Percentiles rank a stretch among this genome's conserved stretches.
Evolutionary conservation across 2,329 filamentous ascomycete genomes (phyloP).

Genomic region (Stagonosporopsis rhizophila): DNA sequence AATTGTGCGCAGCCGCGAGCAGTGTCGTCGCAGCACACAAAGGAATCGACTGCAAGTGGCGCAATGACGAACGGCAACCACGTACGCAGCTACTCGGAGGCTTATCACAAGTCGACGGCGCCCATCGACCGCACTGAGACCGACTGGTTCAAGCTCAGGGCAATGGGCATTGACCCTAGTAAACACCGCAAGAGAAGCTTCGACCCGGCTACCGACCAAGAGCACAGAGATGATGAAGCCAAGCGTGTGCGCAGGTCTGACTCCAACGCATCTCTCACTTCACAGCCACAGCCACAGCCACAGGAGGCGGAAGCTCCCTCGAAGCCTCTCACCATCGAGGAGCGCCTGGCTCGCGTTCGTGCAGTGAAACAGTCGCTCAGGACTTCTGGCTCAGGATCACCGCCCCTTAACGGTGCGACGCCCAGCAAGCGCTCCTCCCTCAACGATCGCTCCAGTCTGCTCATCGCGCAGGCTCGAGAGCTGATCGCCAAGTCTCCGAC

Average conservation of each 20-base stretch:
- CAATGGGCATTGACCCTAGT: slow-evolving; percentile 54
- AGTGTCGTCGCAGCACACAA: slow-evolving; percentile 9
- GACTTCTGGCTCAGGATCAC: slow-evolving; percentile 19
- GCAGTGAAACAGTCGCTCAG: slow-evolving; percentile 28
- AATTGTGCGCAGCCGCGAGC: background rate
- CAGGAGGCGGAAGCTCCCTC: background rate
- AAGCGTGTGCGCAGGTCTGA: slow-evolving; percentile 33
- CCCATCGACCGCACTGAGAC: slow-evolving; percentile 55
- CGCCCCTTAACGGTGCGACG: slow-evolving; percentile 11
- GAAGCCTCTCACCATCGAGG: slow-evolving; percentile 24
- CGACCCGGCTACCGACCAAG: slow-evolving; percentile 35
- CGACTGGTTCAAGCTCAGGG: slow-evolving; percentile 60
- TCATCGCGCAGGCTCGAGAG: slow-evolving; percentile 31
- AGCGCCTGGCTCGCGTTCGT: slow-evolving; percentile 33
- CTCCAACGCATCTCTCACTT: slow-evolving; percentile 18
- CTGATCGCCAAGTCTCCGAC: slow-evolving; percentile 17
- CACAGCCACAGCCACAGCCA: slow-evolving; percentile 24
- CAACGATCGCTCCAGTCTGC: slow-evolving; percentile 21
- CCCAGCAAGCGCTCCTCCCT: slow-evolving; percentile 21
- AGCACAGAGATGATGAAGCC: slow-evolving; percentile 25
- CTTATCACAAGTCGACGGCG: slow-evolving; percentile 33
- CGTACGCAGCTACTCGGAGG: slow-evolving; percentile 32
- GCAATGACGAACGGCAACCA: slow-evolving; percentile 6
- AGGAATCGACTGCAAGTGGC: slow-evolving; percentile 4
- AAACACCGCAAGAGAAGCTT: slow-evolving; percentile 43